Evolutionary conservation across 225 moss, liverwort and hornwort genomes (phyloP), one percentile per base, ranked within the genome.

Genomic region (Lunularia cruciata): DNA sequence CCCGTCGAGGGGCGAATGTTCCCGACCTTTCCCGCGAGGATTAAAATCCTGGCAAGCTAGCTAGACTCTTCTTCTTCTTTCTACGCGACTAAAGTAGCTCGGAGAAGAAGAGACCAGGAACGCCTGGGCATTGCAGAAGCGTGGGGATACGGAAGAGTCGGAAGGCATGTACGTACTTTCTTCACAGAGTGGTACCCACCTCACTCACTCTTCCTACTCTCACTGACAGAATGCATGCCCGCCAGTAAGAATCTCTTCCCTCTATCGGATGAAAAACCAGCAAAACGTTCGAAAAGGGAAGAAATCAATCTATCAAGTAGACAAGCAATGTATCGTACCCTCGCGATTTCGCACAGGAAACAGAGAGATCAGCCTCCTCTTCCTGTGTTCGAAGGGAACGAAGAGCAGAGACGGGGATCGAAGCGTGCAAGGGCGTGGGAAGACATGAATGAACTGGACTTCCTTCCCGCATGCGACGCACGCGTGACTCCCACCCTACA

Each of bases 391-490:
- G 37, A 20, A 6, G 25, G 51, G 51, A 23, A 60, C 27, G 55
- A 40, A 37, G 23, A 7, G 16, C 7, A 42, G 37, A 26, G 40
- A n/a, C 37, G 37, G 20, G 47, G 47, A 47, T 65, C 65, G 65
- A 32, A 10, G 65, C 65, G 65, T 65, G 65, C 65, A 33, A 28
- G 65, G 47, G 65, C 65, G 65, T 65, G 65, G 38, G 65, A 45
- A 26, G 43, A 18, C 42, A 45, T 43, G 39, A 63, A 43, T 43
- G 46, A 59, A 31, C 58, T 59, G 58, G 58, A 59, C 58, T 18
- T 36, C 63, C 45, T 0, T 14, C 16, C 46, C 46, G 63, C 28
- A 26, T 63, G 63, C 26, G 46, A 43, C 43, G 30, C 57, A 14
- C 28, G 30, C 40, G 10, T 40, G 63, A 40, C 40, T 13, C 39